Evolutionary conservation across 495 filamentous ascomycete genomes (phyloP), one percentile per base, ranked within the genome.

Genomic region (Aspergillus incahuasiensis): DNA sequence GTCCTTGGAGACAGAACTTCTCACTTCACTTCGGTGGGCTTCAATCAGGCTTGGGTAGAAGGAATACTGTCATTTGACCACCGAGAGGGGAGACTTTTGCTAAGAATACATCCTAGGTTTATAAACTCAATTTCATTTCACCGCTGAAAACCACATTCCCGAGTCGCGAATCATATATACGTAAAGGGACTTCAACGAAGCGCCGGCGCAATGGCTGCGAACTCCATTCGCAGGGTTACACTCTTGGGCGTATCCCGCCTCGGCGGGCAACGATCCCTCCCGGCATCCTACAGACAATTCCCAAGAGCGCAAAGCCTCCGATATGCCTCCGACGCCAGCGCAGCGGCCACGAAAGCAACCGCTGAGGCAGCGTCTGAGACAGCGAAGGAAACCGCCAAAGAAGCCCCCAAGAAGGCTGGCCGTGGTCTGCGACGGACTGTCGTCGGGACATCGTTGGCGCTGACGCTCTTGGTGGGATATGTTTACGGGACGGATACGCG

Each of bases 401-500:
- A 68, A 25, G 56, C 66, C 6, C 69, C 72, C 0, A 71, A 69
- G 56, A 68, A 68, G 48, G 64, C 67, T 0, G 67, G 62, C 32
- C 71, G 71, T 8, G 45, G 60, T 6, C 64, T 73, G n/a, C 63
- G 63, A 46, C 79, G 79, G 46, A 51, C 79, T 41, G 54, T 86
- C 19, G 80, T 82, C 51, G 77, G 83, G 44, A 79, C 82, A 16
- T 74, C 82, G 2, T 59, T 91, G 47, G 68, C 74, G 6, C 54
- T 86, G 18, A 65, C 70, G 24, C 54, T 80, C 24, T 57, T 73
- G 42, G 76, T 82, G 45, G 76, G 78, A 28, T 94, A 89, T 66
- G 72, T 89, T 63, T 96, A 96, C 65, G 71, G 84, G 32, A 97
- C 92, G 54, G 94, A 98, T 72, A 96, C 92, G 12, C 84, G 94